phyloP scores from a whole-genome alignment of 2,329 filamentous ascomycete species.

The Fusarium coffeatum region DNA sequence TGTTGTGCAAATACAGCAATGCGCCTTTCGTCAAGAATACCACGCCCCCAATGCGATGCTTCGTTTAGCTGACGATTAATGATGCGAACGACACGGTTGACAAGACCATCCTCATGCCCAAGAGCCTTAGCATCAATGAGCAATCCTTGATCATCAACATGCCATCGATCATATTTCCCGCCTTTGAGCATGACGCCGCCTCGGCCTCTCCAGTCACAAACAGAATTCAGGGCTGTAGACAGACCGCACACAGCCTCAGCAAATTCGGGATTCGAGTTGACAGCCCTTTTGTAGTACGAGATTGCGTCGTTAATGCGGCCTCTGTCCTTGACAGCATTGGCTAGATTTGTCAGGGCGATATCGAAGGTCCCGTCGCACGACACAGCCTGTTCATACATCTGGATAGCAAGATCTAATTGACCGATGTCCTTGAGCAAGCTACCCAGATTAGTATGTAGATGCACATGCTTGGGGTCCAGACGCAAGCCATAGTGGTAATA shows the following conservation, averaged over 20 bases:
- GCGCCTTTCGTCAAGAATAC: slow-evolving; percentile 69
- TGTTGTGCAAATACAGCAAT: slow-evolving; percentile 64
- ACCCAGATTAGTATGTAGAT: slow-evolving; percentile 95
- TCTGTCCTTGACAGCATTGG: slow-evolving; percentile 97
- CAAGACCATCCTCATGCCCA: slow-evolving; percentile 78
- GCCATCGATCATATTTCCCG: slow-evolving; percentile 87
- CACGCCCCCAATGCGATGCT: slow-evolving; percentile 85
- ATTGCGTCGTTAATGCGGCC: slow-evolving; percentile 94
- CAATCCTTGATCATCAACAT: slow-evolving; percentile 87
- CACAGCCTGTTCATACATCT: slow-evolving; percentile 97
- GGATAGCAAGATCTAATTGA: slow-evolving; percentile 88
- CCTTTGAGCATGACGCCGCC: slow-evolving; percentile 83
- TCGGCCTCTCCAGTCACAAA: slow-evolving; percentile 92
- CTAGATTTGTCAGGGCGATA: slow-evolving; percentile 94
- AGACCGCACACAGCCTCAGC: slow-evolving; percentile 96
- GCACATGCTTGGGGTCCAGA: slow-evolving; percentile 89
- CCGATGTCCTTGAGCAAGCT: slow-evolving; percentile 97
- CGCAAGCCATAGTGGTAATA: slow-evolving; percentile 96
- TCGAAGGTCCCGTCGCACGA: slow-evolving; percentile 94
- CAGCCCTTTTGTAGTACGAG: slow-evolving; percentile 88
- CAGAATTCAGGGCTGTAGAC: slow-evolving; percentile 93
- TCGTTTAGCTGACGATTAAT: slow-evolving; percentile 89
- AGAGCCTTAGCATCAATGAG: slow-evolving; percentile 76
- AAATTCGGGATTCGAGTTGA: slow-evolving; percentile 92
- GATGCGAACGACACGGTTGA: slow-evolving; percentile 89